Percentiles rank a stretch among this genome's conserved stretches.
Evolutionary conservation across 352 stramenopile genomes (phyloP).

Genomic region (Globisporangium rhizosaccharum): DNA sequence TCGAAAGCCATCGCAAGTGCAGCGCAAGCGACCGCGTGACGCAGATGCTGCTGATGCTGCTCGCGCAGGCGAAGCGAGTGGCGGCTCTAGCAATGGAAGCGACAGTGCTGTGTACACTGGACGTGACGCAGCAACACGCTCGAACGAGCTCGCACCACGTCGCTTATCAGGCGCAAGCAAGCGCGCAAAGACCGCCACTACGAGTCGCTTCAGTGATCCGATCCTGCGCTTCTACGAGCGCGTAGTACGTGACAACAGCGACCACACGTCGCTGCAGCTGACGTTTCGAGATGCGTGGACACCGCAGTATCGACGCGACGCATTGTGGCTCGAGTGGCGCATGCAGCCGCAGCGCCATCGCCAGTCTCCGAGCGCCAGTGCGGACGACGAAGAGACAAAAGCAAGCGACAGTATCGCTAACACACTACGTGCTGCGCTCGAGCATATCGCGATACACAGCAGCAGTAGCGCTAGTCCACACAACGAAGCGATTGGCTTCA

Average conservation of each 20-base stretch:
- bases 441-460: neutral
- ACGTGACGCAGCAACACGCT: neutral
- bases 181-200: neutral
- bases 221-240: constrained; percentile 5
- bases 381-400: neutral
- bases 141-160: neutral
- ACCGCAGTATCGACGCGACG: constrained; percentile 1
- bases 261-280: constrained; percentile 1
- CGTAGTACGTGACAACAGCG: neutral
- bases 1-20: constrained; percentile 26
- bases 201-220: neutral
- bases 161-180: neutral
- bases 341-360: neutral
- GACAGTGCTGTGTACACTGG: neutral
- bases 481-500: neutral
- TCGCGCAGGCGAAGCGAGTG: neutral
- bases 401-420: neutral
- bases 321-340: constrained; percentile 10
- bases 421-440: neutral
- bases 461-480: no score
- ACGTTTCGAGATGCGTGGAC: constrained; percentile 12
- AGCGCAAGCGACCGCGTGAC: constrained; percentile 16
- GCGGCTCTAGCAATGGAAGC: neutral
- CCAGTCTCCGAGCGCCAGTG: no score
- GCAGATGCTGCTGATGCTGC: neutral